These are phyloP conservation scores for Suillus bovinus DNA, from an alignment of 768 basidiomycete genomes.

Conservation along the genomic window DNA sequence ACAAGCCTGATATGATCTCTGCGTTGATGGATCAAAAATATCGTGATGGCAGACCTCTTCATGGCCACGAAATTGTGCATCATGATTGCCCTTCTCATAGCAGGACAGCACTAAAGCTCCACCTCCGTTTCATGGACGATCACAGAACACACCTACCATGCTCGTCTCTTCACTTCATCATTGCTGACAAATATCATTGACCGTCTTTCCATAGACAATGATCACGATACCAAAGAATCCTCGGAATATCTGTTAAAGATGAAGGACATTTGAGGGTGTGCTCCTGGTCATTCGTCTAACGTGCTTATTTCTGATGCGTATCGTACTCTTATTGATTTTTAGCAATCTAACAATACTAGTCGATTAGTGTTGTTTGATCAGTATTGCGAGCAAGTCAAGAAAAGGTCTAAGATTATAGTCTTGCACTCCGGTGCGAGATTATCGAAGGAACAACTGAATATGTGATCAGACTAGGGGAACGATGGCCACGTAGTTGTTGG, in stretches of 20 bases:
- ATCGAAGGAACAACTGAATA: no score
- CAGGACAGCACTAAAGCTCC: conserved; percentile 97
- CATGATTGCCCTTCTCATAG: conserved; percentile 99
- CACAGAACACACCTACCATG: conserved; percentile 88
- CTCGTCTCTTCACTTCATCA: conserved; percentile 39
- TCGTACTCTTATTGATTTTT: no score
- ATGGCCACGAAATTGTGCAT: conserved; percentile 96
- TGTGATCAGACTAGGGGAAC: no score
- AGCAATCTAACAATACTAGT: no score
- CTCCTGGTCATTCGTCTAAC: no score
- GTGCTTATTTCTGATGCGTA: no score
- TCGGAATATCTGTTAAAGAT: conserved; percentile 62
- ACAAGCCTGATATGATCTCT: conserved; percentile 90
- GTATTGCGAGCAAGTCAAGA: no score
- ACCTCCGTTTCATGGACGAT: conserved; percentile 90
- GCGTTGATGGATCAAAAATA: conserved; percentile 84
- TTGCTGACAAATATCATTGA: background rate
- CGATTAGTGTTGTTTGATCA: no score
- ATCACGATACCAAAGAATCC: conserved; percentile 85
- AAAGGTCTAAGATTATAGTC: no score
- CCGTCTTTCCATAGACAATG: conserved; percentile 66
- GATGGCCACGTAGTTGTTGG: no score
- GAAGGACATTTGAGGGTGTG: conserved; percentile 47
- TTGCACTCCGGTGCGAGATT: no score
- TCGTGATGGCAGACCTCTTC: conserved; percentile 72